These are phyloP conservation scores for Cyclotella choctawhatcheeana DNA, from an alignment of 108 stramenopile genomes.

Conservation along the genomic window DNA sequence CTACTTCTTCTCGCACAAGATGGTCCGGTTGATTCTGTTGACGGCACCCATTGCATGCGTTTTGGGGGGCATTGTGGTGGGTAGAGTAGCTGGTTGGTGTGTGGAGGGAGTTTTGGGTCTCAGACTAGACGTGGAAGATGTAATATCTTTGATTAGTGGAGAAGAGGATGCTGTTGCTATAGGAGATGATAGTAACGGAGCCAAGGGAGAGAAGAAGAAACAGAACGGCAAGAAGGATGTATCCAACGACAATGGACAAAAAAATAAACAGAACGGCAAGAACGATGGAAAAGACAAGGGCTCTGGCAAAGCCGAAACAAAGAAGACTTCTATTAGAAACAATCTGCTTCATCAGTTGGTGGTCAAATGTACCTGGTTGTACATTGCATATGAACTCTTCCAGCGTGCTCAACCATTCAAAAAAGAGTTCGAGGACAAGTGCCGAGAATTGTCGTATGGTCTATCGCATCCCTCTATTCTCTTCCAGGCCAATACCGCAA, in stretches of 20 bases:
- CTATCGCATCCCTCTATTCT: conserved; percentile 93
- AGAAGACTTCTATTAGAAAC: conserved; percentile 22
- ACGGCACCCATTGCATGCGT: conserved; percentile 94
- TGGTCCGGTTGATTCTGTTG: conserved; percentile 97
- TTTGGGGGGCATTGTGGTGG: conserved; percentile 88
- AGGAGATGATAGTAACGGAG: conserved; percentile 5
- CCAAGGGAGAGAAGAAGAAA: conserved; percentile 48
- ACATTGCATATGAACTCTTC: conserved; percentile 34
- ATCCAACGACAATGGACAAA: too few relatives aligned
- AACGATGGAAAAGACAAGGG: neutral
- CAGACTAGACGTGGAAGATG: conserved; percentile 37
- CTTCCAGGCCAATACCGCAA: conserved; percentile 71
- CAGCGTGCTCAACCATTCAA: conserved; percentile 42
- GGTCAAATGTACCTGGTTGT: conserved; percentile 25
- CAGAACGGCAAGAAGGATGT: too few relatives aligned
- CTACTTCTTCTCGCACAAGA: conserved; percentile 96
- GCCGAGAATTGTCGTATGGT: conserved; percentile 60
- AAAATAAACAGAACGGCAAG: conserved; percentile 13
- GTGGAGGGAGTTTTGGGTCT: conserved; percentile 46
- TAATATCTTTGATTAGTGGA: neutral
- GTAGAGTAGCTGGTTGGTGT: conserved; percentile 60
- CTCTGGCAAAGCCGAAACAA: conserved; percentile 4
- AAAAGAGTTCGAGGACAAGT: conserved; percentile 54
- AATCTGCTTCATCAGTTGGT: conserved; percentile 21
- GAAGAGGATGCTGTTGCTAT: neutral